Percentiles rank a stretch among this genome's conserved stretches.
Evolutionary conservation across 495 filamentous ascomycete species (phyloP).

Genomic region (Lepidopterella palustris): DNA sequence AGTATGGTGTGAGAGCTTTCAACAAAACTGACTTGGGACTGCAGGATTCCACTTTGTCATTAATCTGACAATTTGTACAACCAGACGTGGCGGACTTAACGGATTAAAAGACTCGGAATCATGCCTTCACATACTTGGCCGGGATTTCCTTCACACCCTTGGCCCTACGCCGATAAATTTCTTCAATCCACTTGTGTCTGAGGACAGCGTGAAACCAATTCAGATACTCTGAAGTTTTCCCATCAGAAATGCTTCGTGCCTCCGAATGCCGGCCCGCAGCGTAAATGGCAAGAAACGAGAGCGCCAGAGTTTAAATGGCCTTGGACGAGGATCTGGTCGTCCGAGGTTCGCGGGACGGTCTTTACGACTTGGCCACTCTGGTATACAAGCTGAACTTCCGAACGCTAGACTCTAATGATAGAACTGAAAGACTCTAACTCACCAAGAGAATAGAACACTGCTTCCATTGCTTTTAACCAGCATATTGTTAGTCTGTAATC

Average conservation of each 20-base stretch:
- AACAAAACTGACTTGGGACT: too few species aligned
- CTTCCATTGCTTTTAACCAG: constrained; percentile 3
- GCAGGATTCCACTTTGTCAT: too few species aligned
- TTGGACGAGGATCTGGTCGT: constrained; percentile 44
- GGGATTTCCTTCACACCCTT: neutral
- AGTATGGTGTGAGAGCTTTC: too few species aligned
- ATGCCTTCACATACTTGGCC: neutral
- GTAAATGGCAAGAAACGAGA: constrained; percentile 41
- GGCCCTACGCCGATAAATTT: constrained; percentile 20
- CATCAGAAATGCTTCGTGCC: constrained; percentile 44
- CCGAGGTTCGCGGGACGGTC: constrained; percentile 39
- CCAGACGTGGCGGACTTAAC: too few species aligned
- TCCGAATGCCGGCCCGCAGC: constrained; percentile 46
- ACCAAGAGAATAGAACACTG: constrained; percentile 40
- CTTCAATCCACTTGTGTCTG: constrained; percentile 33
- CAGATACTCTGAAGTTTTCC: constrained; percentile 45
- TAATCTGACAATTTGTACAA: too few species aligned
- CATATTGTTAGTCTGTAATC: neutral
- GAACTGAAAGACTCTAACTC: constrained; percentile 38
- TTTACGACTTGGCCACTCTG: constrained; percentile 27
- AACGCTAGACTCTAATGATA: constrained; percentile 43
- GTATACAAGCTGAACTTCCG: constrained; percentile 35
- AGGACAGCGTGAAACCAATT: constrained; percentile 41
- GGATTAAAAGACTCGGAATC: neutral
- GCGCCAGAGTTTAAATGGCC: constrained; percentile 41